A percentile compares a stretch with the other conserved stretches of the same genome.
phyloP scores from a whole-genome alignment of 257 asterid species.

The Plantago ovata region DNA sequence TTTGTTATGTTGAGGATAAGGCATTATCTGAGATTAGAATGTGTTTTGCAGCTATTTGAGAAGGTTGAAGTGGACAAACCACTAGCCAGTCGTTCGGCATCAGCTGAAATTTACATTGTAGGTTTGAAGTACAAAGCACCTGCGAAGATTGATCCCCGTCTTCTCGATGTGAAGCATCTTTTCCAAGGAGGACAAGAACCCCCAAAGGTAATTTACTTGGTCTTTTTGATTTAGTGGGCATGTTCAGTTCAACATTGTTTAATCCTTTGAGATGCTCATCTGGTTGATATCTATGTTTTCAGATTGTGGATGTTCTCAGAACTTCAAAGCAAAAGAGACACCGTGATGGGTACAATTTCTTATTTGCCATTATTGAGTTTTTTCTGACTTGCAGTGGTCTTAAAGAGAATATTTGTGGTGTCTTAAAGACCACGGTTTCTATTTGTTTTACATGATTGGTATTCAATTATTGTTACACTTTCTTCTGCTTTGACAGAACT shows the following conservation, averaged over 20 bases:
- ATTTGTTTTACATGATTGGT: too few species aligned
- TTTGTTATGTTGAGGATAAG: not conserved
- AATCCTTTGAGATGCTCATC: slow-evolving; percentile 17
- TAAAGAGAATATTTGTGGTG: too few species aligned
- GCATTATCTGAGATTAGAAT: slow-evolving; percentile 11
- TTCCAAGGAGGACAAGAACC: slow-evolving; percentile 82
- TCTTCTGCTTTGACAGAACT: too few species aligned
- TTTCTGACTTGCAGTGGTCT: not conserved
- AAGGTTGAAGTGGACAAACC: slow-evolving; percentile 97
- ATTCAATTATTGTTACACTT: too few species aligned
- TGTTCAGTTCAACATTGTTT: too few species aligned
- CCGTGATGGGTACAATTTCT: slow-evolving; percentile 68
- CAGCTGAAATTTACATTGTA: slow-evolving; percentile 82
- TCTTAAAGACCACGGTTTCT: too few species aligned
- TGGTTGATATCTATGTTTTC: slow-evolving; percentile 11
- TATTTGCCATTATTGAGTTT: slow-evolving; percentile 7
- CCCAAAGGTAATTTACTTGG: slow-evolving; percentile 52
- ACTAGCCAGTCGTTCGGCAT: slow-evolving; percentile 76
- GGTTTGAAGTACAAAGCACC: slow-evolving; percentile 89
- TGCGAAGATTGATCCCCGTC: slow-evolving; percentile 94
- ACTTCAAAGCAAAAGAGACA: slow-evolving; percentile 73
- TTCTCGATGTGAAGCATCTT: slow-evolving; percentile 82
- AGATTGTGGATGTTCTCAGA: slow-evolving; percentile 84
- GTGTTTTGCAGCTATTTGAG: slow-evolving; percentile 68
- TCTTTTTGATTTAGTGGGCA: not conserved